These are phyloP conservation scores for Schizothecium vesticola DNA, from an alignment of 495 filamentous ascomycete genomes.

Conservation along the genomic window DNA sequence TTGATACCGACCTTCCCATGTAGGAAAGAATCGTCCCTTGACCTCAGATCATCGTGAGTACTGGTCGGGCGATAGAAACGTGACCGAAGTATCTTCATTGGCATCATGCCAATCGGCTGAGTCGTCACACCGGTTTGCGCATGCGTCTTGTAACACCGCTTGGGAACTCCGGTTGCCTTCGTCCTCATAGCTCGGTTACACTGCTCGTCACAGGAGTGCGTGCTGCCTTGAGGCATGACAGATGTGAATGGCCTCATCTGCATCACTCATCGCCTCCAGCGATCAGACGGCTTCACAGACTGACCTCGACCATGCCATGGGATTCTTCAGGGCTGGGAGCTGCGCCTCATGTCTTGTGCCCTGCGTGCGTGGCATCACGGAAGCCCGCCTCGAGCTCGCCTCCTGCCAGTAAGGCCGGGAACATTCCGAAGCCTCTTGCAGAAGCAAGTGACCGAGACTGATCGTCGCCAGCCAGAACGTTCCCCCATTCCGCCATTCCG, in stretches of 20 bases:
- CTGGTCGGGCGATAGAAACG: background rate
- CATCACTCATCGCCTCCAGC: background rate
- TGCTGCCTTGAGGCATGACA: background rate
- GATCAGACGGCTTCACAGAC: no score
- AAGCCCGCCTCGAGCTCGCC: no score
- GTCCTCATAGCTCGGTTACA: no score
- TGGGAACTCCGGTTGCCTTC: background rate
- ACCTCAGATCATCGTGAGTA: no score
- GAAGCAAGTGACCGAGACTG: background rate
- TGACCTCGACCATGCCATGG: no score
- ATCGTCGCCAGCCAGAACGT: background rate
- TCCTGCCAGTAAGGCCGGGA: background rate
- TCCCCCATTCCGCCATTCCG: background rate
- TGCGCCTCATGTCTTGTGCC: no score
- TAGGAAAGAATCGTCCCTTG: background rate
- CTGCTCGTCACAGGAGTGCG: no score
- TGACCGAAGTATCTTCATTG: background rate
- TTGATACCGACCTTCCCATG: background rate
- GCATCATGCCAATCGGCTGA: background rate
- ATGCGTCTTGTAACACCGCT: background rate
- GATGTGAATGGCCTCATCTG: background rate
- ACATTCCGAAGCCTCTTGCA: background rate
- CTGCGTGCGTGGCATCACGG: no score
- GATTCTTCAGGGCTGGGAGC: no score
- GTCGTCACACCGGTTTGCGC: background rate